These are phyloP conservation scores for Ceratobasidium sp. DNA, from an alignment of 1,284 basidiomycete species.

Conservation along the genomic window DNA sequence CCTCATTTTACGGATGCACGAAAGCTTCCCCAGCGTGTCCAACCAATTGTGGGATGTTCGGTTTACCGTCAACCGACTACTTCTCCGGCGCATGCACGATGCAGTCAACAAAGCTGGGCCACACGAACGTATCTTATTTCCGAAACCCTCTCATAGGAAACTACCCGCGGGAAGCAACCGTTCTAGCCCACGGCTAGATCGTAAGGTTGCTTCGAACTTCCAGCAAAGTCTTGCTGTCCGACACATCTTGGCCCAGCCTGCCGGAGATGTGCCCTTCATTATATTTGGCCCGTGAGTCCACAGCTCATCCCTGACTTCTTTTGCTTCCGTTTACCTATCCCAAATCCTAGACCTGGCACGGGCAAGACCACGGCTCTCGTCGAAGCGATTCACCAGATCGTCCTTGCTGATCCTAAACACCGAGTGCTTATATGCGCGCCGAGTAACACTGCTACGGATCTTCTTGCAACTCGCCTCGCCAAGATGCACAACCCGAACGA, in stretches of 20 bases:
- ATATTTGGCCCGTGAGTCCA: slow-evolving; percentile 69
- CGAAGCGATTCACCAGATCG: slow-evolving; percentile 66
- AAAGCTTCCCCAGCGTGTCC: slow-evolving; percentile 55
- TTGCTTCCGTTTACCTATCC: neutral
- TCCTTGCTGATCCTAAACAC: slow-evolving; percentile 55
- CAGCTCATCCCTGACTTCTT: neutral
- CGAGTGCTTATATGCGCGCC: slow-evolving; percentile 68
- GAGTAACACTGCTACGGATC: slow-evolving; percentile 65
- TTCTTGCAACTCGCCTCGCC: slow-evolving; percentile 62
- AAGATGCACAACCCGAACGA: slow-evolving; percentile 50
- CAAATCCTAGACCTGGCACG: slow-evolving; percentile 61
- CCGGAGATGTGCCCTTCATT: slow-evolving; percentile 63
- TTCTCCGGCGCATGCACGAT: slow-evolving; percentile 64
- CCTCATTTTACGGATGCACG: slow-evolving; percentile 62
- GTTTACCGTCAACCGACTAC: slow-evolving; percentile 63
- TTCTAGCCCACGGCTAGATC: slow-evolving; percentile 50
- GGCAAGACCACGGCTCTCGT: slow-evolving; percentile 73
- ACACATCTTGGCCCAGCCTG: slow-evolving; percentile 57
- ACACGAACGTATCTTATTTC: slow-evolving; percentile 57
- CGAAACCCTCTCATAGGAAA: slow-evolving; percentile 49
- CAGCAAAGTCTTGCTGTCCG: slow-evolving; percentile 63
- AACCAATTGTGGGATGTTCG: slow-evolving; percentile 57
- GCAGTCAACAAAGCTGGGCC: slow-evolving; percentile 58
- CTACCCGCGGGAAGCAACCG: neutral
- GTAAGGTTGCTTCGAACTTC: slow-evolving; percentile 57